Conservation (phyloP, 495 filamentous ascomycete species). For the Penicillium riverlandense region DNA sequence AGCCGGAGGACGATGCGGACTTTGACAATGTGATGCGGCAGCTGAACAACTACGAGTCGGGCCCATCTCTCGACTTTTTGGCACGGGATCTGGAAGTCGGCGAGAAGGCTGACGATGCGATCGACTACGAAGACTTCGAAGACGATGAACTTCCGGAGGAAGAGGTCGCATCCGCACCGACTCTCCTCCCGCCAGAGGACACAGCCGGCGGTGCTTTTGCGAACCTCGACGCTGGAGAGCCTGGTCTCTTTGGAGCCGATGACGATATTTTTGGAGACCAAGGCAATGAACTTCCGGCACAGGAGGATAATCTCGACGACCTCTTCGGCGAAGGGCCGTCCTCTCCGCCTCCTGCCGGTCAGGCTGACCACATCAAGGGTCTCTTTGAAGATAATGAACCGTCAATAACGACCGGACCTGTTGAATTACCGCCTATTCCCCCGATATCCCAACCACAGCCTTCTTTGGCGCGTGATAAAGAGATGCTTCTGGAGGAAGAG, state of each 20-base stretch:
- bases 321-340: constrained; percentile 47
- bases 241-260: constrained; percentile 37
- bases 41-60: constrained; percentile 35
- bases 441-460: constrained; percentile 20
- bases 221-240: constrained; percentile 35
- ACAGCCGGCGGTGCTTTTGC: constrained; percentile 15
- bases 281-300: constrained; percentile 20
- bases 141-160: constrained; percentile 67
- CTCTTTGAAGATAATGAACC: constrained; percentile 33
- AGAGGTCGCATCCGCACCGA: constrained; percentile 32
- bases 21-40: constrained; percentile 47
- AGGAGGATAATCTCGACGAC: constrained; percentile 41
- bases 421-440: constrained; percentile 16
- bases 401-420: constrained; percentile 14
- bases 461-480: too few relatives aligned
- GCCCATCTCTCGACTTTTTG: constrained; percentile 36
- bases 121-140: constrained; percentile 83
- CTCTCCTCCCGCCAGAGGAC: constrained; percentile 7
- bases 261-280: constrained; percentile 40
- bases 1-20: constrained; percentile 33
- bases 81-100: constrained; percentile 48
- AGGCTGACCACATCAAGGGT: constrained; percentile 32
- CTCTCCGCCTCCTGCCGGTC: constrained; percentile 29
- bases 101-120: constrained; percentile 72
- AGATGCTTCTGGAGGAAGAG: constrained; percentile 26